Conservation (phyloP, 2,329 filamentous ascomycete genomes). For the Elsinoe perseae region DNA sequence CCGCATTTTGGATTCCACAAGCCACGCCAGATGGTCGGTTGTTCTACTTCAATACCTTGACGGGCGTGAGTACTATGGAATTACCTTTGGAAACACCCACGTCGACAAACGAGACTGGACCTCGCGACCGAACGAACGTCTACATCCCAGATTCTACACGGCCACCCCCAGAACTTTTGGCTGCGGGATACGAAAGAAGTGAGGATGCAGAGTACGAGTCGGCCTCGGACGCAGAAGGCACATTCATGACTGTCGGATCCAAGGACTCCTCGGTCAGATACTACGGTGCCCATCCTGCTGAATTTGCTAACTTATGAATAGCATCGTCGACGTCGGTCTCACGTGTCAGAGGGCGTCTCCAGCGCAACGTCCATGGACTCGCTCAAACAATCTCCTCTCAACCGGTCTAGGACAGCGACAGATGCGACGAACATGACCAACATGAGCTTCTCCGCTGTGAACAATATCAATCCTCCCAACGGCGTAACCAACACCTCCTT, state of each 20-base stretch:
- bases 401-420: slow-evolving; percentile 47
- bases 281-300: slow-evolving; percentile 21
- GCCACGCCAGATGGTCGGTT: slow-evolving; percentile 86
- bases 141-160: slow-evolving; percentile 82
- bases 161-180: slow-evolving; percentile 85
- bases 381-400: slow-evolving; percentile 61
- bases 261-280: slow-evolving; percentile 59
- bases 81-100: slow-evolving; percentile 85
- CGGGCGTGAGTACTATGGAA: slow-evolving; percentile 89
- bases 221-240: slow-evolving; percentile 72
- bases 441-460: slow-evolving; percentile 41
- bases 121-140: slow-evolving; percentile 80
- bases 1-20: slow-evolving; percentile 97
- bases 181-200: slow-evolving; percentile 68
- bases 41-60: slow-evolving; percentile 98
- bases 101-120: slow-evolving; percentile 71
- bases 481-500: slow-evolving; percentile 50
- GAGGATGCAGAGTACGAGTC: slow-evolving; percentile 91
- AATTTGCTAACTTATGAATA: slow-evolving; percentile 30
- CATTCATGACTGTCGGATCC: slow-evolving; percentile 61
- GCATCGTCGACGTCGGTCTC: slow-evolving; percentile 59
- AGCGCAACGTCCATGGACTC: slow-evolving; percentile 89
- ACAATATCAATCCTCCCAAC: slow-evolving; percentile 39
- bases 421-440: slow-evolving; percentile 36
- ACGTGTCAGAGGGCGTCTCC: slow-evolving; percentile 62